Evolutionary conservation across 176 grass and related monocot species (phyloP), one percentile per base, ranked within the genome.

Genomic region (Carex parvula): DNA sequence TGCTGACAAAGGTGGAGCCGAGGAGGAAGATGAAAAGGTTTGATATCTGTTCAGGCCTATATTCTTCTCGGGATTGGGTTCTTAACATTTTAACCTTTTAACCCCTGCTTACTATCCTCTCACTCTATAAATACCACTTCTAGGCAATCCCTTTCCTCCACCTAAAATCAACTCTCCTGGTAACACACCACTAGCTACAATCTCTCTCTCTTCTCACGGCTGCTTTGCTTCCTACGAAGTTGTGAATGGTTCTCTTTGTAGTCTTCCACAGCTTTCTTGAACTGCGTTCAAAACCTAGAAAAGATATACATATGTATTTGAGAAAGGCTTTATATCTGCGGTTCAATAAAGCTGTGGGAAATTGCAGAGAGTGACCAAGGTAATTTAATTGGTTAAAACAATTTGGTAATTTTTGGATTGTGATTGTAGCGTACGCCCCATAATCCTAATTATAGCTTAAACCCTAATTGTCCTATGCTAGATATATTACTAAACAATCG

Each of bases 211-310:
- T 69, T 55, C 33, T 53, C 7, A 18, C 39, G 48, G 26, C 64
- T 67, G 17, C 54, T 53, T 9, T 84, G 48, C 41, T 44, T 44
- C 8, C 41, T 73, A 58, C 82, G 59, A 66, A 50, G 76, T 64
- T 12, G 82, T 59, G 33, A 54, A 89, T 93, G 95, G 86, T 67
- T 93, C 88, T 95, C 90, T 94, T 81, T 95, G 97, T 90, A 77
- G 35, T 99, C 90, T 99, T 99, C 97, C 97, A 99, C 97, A 94
- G 93, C 97, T 99, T 99, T 99, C 97, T 99, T 99, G 97, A 99
- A 99, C 97, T 99, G 93, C 87, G 87, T 89, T 79, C 70, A 50
- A 30, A 57, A 58, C 83, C 67, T 76, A 17, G 24, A 3, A 26
- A 69, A 18, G 10, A 78, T 3, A 30, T 39, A 1, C 41, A 7